Evolutionary conservation across 2,329 filamentous ascomycete species (phyloP).

Genomic region (Coccinonectria pachysandricola): DNA sequence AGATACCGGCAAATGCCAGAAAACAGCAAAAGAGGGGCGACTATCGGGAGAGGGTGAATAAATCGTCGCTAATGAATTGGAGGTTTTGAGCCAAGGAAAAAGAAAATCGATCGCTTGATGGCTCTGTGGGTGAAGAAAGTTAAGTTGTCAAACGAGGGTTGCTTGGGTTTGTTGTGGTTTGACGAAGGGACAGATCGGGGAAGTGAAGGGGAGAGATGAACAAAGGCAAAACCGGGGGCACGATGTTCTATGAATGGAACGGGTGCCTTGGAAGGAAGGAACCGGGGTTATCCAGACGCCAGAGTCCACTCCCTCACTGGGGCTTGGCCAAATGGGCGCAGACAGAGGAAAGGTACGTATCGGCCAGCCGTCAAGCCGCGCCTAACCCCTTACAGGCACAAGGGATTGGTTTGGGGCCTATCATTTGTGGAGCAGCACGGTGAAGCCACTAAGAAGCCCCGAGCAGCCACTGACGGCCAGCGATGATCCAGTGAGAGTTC

Average conservation of each 20-base stretch:
- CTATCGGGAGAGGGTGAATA: constrained; percentile 1
- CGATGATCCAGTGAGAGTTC: constrained; percentile 6
- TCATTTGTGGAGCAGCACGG: no score
- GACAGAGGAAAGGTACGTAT: no score
- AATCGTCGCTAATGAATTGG: constrained; percentile 4
- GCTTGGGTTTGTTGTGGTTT: constrained; percentile 9
- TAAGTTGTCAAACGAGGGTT: constrained; percentile 5
- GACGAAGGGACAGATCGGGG: constrained; percentile 11
- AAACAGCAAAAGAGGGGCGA: constrained; percentile 2
- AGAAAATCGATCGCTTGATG: constrained; percentile 1
- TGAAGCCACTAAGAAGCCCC: constrained; percentile 9
- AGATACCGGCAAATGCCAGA: constrained; percentile 7
- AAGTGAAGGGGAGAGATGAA: constrained; percentile 14
- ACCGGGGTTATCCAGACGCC: no score
- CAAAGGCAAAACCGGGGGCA: constrained; percentile 21
- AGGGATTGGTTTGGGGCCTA: no score
- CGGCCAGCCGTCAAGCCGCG: no score
- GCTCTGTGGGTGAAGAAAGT: constrained; percentile 1
- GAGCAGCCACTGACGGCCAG: constrained; percentile 6
- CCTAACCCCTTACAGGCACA: no score
- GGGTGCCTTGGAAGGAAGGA: constrained; percentile 19
- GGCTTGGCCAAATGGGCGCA: no score
- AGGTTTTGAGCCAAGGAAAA: neutral
- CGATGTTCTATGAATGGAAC: constrained; percentile 25
- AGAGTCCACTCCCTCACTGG: no score